A percentile compares a stretch with the other conserved stretches of the same genome.
Conservation (phyloP, 306 rosid species). For the Senna siamea region DNA sequence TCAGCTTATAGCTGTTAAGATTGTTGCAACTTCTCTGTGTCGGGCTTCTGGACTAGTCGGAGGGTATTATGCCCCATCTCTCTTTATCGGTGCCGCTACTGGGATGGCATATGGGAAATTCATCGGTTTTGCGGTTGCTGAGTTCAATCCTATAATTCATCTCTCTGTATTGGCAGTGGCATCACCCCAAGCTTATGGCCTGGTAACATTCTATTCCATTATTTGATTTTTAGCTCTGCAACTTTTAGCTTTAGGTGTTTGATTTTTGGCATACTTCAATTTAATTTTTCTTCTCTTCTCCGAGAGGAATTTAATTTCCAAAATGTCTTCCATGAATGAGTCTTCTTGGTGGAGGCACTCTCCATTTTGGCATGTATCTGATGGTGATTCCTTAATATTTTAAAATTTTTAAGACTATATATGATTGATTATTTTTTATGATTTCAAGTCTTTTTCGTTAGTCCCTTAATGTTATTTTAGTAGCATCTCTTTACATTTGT, state of each 20-base stretch:
- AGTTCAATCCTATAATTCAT: slow-evolving; percentile 55
- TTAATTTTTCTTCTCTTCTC: slow-evolving; percentile 31
- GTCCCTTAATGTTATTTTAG: slow-evolving; percentile 9
- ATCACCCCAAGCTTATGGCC: slow-evolving; percentile 94
- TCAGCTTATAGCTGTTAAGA: slow-evolving; percentile 84
- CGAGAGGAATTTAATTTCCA: slow-evolving; percentile 19
- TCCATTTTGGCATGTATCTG: neutral
- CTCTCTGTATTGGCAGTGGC: slow-evolving; percentile 88
- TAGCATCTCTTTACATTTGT: slow-evolving; percentile 25
- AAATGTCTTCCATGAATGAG: slow-evolving; percentile 31
- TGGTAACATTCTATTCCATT: slow-evolving; percentile 61
- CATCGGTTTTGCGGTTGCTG: slow-evolving; percentile 64
- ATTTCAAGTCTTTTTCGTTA: slow-evolving; percentile 4
- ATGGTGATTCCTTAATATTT: slow-evolving; percentile 21
- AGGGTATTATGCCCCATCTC: slow-evolving; percentile 95
- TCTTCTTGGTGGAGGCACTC: slow-evolving; percentile 33
- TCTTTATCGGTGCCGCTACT: slow-evolving; percentile 93
- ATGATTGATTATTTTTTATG: slow-evolving; percentile 5
- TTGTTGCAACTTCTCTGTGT: slow-evolving; percentile 84
- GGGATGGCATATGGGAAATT: slow-evolving; percentile 94
- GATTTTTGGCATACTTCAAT: slow-evolving; percentile 30
- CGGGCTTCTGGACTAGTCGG: slow-evolving; percentile 95
- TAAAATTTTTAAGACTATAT: neutral
- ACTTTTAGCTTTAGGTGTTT: slow-evolving; percentile 28
- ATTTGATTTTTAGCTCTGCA: slow-evolving; percentile 31